Base-by-base conservation (phyloP, 768 basidiomycete genomes). In the Amanita pseudoporphyria region DNA sequence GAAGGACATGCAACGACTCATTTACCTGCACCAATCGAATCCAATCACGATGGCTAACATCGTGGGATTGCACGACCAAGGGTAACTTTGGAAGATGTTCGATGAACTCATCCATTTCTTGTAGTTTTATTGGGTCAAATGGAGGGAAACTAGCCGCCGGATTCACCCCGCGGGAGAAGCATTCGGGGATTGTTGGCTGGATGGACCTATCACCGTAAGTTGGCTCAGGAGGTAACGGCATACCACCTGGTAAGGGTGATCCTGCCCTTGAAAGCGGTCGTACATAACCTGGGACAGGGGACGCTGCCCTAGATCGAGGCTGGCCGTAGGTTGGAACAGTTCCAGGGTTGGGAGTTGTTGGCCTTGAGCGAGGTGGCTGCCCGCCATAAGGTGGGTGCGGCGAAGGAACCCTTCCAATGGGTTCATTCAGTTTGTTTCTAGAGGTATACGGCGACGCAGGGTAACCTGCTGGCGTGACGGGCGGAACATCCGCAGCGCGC, bases 11-110 rank as follows among this genome's bases (percentile, higher is more conserved):
- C 10, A 44, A 38, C 26, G 26, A 33, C 3, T 9, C 30, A 42
- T 16, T 10, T 58, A 86, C 87, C 67, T 80, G 78, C 72, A 85
- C 84, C 57, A 87, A 77, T 45, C 88, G 71, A 53, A 74, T 78
- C 88, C 88, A 92, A 58, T 92, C 88, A 48, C 83, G 80, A 53
- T 76, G 73, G 53, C 79, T 79, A 9, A 89, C 80, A 57, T 92
- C 88, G 58, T 90, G 88, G 16, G 84, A 73, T 31, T 77, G 71
- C 19, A 91, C 74, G 9, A 84, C 78, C 5, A 71, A 54, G 6
- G 88, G 88, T 79, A 91, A 82, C 57, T 79, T 74, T 10, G 87
- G 84, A 35, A 81, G 69, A 13, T 71, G 71, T 36, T 81, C 77
- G 39, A 78, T 72, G 56, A 89, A 76, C 21, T 79, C 78, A 31